Evolutionary conservation across 257 asterid species (phyloP), one percentile per base, ranked within the genome.

Genomic region (Ilex asprella): DNA sequence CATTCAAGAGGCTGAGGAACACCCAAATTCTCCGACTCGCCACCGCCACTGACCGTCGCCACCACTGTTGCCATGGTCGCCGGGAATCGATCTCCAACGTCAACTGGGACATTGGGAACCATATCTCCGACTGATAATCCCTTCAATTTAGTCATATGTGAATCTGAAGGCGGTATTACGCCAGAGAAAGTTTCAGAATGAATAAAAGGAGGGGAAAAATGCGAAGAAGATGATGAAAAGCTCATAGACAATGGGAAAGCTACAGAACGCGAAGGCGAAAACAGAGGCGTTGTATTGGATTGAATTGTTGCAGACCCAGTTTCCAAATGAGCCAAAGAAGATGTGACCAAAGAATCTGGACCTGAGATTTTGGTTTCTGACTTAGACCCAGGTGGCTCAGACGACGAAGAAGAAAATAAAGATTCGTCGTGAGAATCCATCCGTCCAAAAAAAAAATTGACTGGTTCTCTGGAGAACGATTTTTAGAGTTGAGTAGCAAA

Each of bases 1-100:
- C 73, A 39, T 44, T 74, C 90, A 78, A 87, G 39, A 1, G 95
- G 95, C 78, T 72, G 84, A 4, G 95, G 92, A 50, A 60, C 66
- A 46, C 47, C 73, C 15, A 35, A 58, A 21, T 35, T 16, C 30
- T 64, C 9, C 67, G 35, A 68, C 9, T 72, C 63, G 1, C 67
- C 52, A 50, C 52, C 65, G 1, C 32, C 16, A 21, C 61, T 8
- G 57, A 54, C 39, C 51, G 7, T 58, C 6, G 27, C 32, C 46
- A 44, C 61, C 39, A 32, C 49, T 30, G 32, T 75, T 53, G 69
- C 16, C 21, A 6, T 14, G 55, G 7, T 21, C 27, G 27, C 27
- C 27, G 27, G 27, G 27, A 1, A 21, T 21, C 27, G 27, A 21
- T 21, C 27, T 21, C 27, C 41, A 35, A 35, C 8, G 41, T 4